Evolutionary conservation across 1,139 yeast species (phyloP).

Genomic region (Taiozyma onychis): DNA sequence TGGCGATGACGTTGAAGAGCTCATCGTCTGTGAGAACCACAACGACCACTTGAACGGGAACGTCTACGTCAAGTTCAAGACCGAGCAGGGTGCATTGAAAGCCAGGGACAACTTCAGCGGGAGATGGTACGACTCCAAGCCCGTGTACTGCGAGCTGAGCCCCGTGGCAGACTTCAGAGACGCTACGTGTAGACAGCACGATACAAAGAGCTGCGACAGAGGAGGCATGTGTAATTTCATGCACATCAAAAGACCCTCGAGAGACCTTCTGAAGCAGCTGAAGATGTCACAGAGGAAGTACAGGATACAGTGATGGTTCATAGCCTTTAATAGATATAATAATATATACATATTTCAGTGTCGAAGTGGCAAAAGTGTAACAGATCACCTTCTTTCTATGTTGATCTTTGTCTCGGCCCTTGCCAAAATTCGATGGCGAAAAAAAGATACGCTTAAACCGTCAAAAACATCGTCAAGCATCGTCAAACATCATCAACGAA

Average conservation of each 20-base stretch:
- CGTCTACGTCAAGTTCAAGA: conserved; percentile 62
- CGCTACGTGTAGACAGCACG: conserved; percentile 73
- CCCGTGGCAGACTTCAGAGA: conserved; percentile 71
- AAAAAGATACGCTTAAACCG: neutral
- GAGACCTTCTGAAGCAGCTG: conserved; percentile 36
- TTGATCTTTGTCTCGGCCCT: neutral
- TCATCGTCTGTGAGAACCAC: conserved; percentile 79
- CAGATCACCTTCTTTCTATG: no score
- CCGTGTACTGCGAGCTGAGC: conserved; percentile 75
- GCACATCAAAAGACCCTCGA: conserved; percentile 63
- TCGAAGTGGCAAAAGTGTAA: no score
- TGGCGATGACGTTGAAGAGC: conserved; percentile 55
- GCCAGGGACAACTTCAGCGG: conserved; percentile 62
- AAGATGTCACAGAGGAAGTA: conserved; percentile 31
- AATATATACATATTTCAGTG: no score
- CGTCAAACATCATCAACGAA: no score
- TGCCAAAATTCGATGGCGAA: conserved; percentile 6
- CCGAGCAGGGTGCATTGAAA: conserved; percentile 50
- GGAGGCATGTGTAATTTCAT: conserved; percentile 85
- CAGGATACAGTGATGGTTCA: neutral
- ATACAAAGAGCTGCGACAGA: conserved; percentile 56
- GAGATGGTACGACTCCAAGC: conserved; percentile 78
- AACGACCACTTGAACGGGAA: conserved; percentile 82
- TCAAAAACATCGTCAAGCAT: no score
- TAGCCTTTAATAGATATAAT: no score